Evolutionary conservation across 768 basidiomycete genomes (phyloP).

Genomic region (Auricularia heimuer): DNA sequence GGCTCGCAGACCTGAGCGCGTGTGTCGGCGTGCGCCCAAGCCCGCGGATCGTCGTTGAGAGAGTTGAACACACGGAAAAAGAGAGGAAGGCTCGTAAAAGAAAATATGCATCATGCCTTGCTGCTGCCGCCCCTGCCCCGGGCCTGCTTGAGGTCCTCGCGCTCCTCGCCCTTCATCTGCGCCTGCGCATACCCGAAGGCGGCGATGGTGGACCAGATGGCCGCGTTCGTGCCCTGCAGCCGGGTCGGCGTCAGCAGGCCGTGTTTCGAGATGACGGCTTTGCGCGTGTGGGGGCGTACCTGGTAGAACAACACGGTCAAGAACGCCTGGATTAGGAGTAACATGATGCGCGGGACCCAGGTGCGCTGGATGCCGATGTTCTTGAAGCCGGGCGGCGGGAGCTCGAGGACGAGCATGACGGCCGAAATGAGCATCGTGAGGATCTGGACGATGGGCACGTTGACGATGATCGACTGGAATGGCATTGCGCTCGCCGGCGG

Average conservation of each 20-base stretch:
- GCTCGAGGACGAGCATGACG: constrained; percentile 56
- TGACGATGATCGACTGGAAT: constrained; percentile 70
- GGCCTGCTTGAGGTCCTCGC: constrained; percentile 55
- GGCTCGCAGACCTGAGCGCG: not conserved
- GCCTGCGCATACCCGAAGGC: constrained; percentile 58
- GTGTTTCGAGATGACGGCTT: no score
- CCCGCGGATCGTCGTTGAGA: not conserved
- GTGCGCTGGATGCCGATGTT: constrained; percentile 53
- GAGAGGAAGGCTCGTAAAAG: not conserved
- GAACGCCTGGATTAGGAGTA: constrained; percentile 55
- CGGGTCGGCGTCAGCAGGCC: not conserved
- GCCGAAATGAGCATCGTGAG: constrained; percentile 52
- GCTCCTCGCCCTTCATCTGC: constrained; percentile 54
- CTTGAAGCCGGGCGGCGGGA: constrained; percentile 53
- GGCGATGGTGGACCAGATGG: constrained; percentile 71
- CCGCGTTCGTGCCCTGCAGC: constrained; percentile 68
- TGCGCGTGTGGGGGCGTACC: constrained; percentile 28
- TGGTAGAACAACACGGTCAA: constrained; percentile 67
- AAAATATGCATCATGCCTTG: constrained; percentile 1
- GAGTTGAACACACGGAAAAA: not conserved
- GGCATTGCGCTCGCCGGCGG: constrained; percentile 48
- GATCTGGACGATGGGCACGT: constrained; percentile 64
- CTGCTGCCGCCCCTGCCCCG: constrained; percentile 39
- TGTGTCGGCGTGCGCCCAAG: not conserved
- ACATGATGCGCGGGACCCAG: constrained; percentile 47